Evolutionary conservation across 2,329 filamentous ascomycete species (phyloP).

Genomic region (Colletotrichum viniferum): DNA sequence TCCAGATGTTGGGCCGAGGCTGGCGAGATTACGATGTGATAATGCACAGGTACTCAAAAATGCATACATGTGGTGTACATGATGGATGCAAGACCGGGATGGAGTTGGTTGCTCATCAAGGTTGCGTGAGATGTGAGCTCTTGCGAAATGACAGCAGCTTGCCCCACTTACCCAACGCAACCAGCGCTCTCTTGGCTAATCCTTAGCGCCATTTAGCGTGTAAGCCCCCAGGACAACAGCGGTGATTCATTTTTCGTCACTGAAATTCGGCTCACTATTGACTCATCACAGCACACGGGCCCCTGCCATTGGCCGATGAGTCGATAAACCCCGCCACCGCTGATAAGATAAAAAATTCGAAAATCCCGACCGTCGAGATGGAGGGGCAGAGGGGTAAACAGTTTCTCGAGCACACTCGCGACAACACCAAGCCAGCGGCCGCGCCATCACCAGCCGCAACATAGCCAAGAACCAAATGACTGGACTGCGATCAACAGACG

Average conservation of each 20-base stretch:
- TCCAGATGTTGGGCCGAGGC: background rate
- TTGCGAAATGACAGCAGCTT: background rate
- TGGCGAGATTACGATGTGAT: background rate
- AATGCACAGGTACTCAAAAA: no score
- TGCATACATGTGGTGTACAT: background rate
- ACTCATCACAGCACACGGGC: constrained; percentile 13
- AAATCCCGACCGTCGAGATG: background rate
- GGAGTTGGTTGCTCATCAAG: background rate
- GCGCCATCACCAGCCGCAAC: background rate
- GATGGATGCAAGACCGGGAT: background rate
- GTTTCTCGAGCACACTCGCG: background rate
- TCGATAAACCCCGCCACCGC: constrained; percentile 3
- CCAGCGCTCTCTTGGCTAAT: background rate
- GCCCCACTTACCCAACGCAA: background rate
- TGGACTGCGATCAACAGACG: background rate
- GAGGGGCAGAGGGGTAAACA: constrained; percentile 9
- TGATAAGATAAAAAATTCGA: constrained; percentile 22
- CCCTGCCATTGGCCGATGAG: background rate
- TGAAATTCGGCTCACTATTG: background rate
- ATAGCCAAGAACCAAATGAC: background rate
- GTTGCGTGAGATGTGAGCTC: background rate
- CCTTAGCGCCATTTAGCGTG: background rate
- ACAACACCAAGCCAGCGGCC: background rate
- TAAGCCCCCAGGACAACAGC: background rate
- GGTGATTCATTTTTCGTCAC: background rate